phyloP scores from a whole-genome alignment of 2,329 filamentous ascomycete species.

The Uncinocarpus reesii region DNA sequence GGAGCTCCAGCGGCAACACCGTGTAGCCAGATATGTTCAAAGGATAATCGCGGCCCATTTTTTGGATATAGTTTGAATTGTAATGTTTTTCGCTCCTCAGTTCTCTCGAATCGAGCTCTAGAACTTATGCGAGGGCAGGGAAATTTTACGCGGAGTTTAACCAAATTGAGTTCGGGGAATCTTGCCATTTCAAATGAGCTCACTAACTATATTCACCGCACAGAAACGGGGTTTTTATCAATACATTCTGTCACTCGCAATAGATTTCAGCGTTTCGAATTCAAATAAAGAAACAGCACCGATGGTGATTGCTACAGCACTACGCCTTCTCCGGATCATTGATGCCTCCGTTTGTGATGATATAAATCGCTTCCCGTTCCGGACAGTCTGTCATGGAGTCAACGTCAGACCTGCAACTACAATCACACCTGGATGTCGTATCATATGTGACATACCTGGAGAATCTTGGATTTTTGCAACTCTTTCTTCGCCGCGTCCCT shows the following conservation, averaged over 20 bases:
- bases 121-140: background rate
- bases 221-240: too few relatives aligned
- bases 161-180: background rate
- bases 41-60: slow-evolving; percentile 8
- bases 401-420: slow-evolving; percentile 5
- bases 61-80: background rate
- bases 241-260: too few relatives aligned
- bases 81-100: background rate
- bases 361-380: slow-evolving; percentile 58
- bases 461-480: slow-evolving; percentile 61
- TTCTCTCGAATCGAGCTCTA: background rate
- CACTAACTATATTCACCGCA: background rate
- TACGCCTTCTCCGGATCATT: slow-evolving; percentile 55
- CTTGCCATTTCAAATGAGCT: background rate
- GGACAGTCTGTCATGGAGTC: slow-evolving; percentile 46
- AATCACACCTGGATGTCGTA: background rate
- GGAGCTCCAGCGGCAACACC: slow-evolving; percentile 58
- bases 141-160: slow-evolving; percentile 5
- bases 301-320: too few relatives aligned
- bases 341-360: slow-evolving; percentile 60
- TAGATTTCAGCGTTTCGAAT: too few relatives aligned
- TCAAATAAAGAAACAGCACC: too few relatives aligned
- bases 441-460: slow-evolving; percentile 41
- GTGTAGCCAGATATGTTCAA: slow-evolving; percentile 50
- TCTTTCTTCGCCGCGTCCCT: slow-evolving; percentile 58